Conservation (phyloP, 345 rosid genomes). For the Syzygium grande region DNA sequence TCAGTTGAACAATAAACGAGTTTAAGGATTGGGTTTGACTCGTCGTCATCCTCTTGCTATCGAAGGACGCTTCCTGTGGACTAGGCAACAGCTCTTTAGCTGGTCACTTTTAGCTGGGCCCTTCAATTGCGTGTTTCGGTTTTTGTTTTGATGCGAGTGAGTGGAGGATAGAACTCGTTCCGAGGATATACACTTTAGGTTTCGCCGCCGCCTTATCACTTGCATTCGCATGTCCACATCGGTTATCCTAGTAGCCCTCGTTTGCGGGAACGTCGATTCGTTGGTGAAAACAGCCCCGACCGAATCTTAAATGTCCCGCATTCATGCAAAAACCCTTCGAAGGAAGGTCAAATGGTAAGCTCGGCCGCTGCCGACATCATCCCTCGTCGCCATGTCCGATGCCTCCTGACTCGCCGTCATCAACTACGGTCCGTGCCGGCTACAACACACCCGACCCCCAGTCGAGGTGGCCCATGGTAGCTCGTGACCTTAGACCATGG, state of each 20-base stretch:
- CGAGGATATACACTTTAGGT: neutral
- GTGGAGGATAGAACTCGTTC: neutral
- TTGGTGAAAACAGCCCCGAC: too few relatives aligned
- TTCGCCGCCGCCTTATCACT: neutral
- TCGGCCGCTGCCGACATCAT: too few relatives aligned
- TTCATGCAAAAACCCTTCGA: too few relatives aligned
- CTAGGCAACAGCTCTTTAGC: neutral
- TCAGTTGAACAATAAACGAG: neutral
- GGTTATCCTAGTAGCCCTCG: too few relatives aligned
- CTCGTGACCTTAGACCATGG: neutral
- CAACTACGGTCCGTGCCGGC: too few relatives aligned
- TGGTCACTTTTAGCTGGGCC: neutral
- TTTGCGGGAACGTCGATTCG: too few relatives aligned
- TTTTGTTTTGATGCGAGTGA: neutral
- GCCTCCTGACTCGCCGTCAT: too few relatives aligned
- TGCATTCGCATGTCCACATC: neutral
- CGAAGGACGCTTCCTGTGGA: neutral
- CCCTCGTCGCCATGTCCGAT: too few relatives aligned
- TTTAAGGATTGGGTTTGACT: neutral
- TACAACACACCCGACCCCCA: too few relatives aligned
- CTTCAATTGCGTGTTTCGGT: neutral
- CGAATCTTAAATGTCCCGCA: too few relatives aligned
- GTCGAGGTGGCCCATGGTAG: neutral
- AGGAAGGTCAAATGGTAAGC: too few relatives aligned
- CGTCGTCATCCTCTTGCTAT: neutral